phyloP scores from a whole-genome alignment of 2,329 filamentous ascomycete genomes.

The Pseudogymnoascus sp. region DNA sequence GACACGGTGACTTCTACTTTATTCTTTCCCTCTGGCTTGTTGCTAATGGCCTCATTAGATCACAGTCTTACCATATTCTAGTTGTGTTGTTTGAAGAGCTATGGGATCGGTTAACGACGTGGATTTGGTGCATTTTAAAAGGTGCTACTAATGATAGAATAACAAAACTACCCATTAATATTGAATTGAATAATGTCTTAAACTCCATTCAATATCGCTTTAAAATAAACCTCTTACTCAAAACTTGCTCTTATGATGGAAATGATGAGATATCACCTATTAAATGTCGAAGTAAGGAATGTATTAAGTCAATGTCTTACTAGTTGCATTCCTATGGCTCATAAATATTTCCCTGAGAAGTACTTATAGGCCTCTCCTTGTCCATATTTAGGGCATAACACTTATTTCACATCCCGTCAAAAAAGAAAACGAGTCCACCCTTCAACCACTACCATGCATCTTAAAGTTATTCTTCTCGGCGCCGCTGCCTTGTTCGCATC shows the following conservation, averaged over 20 bases:
- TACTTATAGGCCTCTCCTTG: neutral
- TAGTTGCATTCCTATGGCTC: neutral
- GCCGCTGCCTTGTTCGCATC: neutral
- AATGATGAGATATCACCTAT: neutral
- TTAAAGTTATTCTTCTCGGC: neutral
- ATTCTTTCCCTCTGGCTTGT: neutral
- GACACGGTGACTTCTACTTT: neutral
- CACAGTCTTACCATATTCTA: neutral
- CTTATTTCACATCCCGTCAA: neutral
- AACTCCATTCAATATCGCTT: neutral
- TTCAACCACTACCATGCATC: neutral
- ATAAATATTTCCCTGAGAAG: neutral
- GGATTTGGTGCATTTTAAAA: neutral
- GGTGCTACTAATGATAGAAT: neutral
- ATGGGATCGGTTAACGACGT: neutral
- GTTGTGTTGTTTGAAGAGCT: neutral
- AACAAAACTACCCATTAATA: neutral
- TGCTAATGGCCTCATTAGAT: neutral
- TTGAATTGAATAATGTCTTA: neutral
- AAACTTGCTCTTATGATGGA: neutral
- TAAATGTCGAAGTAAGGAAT: neutral
- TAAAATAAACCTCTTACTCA: neutral
- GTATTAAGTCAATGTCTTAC: neutral
- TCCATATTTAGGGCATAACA: neutral
- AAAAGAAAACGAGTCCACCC: neutral